These are phyloP conservation scores for Suhomyces panamericanus DNA, from an alignment of 1,139 yeast genomes.

Conservation along the genomic window DNA sequence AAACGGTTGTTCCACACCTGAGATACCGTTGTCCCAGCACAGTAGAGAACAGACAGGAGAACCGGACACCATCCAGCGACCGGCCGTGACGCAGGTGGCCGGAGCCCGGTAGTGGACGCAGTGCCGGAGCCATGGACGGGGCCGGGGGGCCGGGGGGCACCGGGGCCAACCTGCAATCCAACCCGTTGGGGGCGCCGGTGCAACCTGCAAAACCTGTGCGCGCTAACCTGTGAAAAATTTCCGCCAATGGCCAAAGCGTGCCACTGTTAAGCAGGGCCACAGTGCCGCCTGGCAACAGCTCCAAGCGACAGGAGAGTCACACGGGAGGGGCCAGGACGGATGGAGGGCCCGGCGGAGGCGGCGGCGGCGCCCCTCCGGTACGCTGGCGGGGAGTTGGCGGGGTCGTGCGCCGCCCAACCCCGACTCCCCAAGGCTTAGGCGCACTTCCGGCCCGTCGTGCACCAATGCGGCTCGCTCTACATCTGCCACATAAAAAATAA, in stretches of 20 bases:
- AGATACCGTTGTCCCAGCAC: no score
- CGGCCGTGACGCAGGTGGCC: no score
- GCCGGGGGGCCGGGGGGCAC: no score
- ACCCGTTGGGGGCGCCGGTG: not conserved
- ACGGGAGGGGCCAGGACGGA: not conserved
- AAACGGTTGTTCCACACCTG: no score
- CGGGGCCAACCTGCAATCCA: no score
- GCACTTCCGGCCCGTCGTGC: constrained; percentile 1
- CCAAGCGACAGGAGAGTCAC: no score
- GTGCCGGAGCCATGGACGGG: no score
- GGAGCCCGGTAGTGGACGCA: no score
- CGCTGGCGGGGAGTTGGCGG: not conserved
- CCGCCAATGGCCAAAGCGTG: not conserved
- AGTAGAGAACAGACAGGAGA: no score
- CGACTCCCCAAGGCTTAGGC: not conserved
- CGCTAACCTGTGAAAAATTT: not conserved
- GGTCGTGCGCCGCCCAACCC: not conserved
- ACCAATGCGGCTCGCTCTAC: constrained; percentile 2
- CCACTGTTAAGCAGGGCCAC: not conserved
- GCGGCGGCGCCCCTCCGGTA: not conserved
- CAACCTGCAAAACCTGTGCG: not conserved
- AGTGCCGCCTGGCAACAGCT: no score
- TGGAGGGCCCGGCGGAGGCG: not conserved
- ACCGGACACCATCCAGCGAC: no score
- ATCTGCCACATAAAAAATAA: constrained; percentile 1